Conservation (phyloP, 1,284 basidiomycete species). For the Rhodotorula sp. region DNA sequence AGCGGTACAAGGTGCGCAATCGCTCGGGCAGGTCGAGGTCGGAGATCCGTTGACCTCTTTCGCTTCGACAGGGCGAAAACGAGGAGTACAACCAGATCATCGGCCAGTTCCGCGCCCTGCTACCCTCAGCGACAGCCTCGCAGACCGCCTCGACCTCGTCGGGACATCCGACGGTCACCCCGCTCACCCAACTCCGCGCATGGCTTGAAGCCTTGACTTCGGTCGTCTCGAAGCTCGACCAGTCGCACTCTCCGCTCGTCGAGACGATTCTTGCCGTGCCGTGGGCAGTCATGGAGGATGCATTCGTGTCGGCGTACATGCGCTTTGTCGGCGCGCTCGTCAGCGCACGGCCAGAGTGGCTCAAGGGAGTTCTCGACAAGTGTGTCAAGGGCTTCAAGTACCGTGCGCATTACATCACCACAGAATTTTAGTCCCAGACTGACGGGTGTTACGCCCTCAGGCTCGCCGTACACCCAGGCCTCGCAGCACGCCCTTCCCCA, state of each 20-base stretch:
- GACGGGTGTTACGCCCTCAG: background rate
- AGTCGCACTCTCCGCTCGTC: conserved; percentile 76
- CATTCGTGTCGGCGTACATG: conserved; percentile 79
- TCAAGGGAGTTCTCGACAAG: conserved; percentile 75
- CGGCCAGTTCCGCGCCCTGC: conserved; percentile 54
- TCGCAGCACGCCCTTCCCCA: conserved; percentile 50
- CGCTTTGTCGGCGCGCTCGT: conserved; percentile 88
- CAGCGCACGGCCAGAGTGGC: conserved; percentile 89
- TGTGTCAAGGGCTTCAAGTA: conserved; percentile 81
- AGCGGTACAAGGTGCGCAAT: conserved; percentile 64
- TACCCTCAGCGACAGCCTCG: conserved; percentile 36
- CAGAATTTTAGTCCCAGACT: background rate
- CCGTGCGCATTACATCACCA: conserved; percentile 65
- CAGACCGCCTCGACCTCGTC: conserved; percentile 40
- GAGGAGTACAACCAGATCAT: conserved; percentile 57
- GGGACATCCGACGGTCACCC: conserved; percentile 26
- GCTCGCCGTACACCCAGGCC: conserved; percentile 35
- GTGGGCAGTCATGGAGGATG: conserved; percentile 83
- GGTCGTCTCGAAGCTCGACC: conserved; percentile 67
- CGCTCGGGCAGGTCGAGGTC: background rate
- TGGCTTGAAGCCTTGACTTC: conserved; percentile 56
- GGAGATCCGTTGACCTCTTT: conserved; percentile 57
- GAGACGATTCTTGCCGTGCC: conserved; percentile 83
- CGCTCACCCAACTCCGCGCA: conserved; percentile 21
- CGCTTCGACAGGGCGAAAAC: conserved; percentile 56